These are phyloP conservation scores for Metschnikowia colocasiae DNA, from an alignment of 805 yeast species.

Conservation along the genomic window DNA sequence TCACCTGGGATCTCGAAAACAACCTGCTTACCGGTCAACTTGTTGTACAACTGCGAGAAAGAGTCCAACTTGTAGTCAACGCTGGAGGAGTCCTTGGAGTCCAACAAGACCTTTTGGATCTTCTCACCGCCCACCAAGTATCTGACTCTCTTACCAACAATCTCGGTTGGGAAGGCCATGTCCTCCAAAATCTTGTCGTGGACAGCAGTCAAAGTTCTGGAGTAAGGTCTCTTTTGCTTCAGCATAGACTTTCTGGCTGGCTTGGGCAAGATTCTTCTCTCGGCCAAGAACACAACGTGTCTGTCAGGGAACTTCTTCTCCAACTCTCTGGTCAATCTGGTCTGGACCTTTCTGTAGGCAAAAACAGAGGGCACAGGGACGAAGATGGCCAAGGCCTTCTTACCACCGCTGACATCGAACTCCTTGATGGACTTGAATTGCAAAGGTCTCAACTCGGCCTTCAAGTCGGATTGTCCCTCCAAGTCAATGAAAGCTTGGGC, in stretches of 20 bases:
- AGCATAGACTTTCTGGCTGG: constrained; percentile 95
- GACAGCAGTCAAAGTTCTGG: constrained; percentile 98
- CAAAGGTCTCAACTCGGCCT: constrained; percentile 96
- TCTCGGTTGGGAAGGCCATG: constrained; percentile 99
- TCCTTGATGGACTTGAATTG: constrained; percentile 98
- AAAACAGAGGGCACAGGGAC: constrained; percentile 94
- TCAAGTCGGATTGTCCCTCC: constrained; percentile 93
- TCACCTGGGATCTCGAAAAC: constrained; percentile 83
- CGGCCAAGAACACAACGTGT: constrained; percentile 98
- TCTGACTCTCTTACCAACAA: constrained; percentile 98
- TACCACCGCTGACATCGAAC: constrained; percentile 96
- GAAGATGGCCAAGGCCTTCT: constrained; percentile 96
- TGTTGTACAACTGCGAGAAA: constrained; percentile 97
- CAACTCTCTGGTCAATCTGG: constrained; percentile 96
- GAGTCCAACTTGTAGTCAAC: constrained; percentile 99
- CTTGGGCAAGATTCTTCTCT: constrained; percentile 98
- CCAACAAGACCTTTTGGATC: constrained; percentile 95
- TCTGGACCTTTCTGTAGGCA: constrained; percentile 96
- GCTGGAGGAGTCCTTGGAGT: constrained; percentile 94
- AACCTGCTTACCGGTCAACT: constrained; percentile 99
- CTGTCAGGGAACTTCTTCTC: constrained; percentile 99
- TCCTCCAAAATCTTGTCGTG: constrained; percentile 99
- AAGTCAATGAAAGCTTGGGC: constrained; percentile 98
- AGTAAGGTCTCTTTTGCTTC: constrained; percentile 98
- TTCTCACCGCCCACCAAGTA: constrained; percentile 98